phyloP scores from a whole-genome alignment of 768 basidiomycete species.

The Lepiota subincarnata region DNA sequence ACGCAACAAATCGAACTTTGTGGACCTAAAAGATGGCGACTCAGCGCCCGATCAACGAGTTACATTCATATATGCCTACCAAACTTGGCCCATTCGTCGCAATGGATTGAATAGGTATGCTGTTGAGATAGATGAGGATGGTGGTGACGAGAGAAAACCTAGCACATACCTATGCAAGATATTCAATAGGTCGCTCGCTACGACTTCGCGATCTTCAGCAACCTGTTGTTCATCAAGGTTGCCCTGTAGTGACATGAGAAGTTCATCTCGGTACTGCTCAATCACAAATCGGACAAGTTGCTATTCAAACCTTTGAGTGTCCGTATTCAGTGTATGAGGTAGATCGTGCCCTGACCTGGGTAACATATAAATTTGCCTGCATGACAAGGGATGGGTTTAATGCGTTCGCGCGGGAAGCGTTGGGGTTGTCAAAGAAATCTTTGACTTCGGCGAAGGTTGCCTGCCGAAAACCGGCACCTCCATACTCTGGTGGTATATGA shows the following conservation, averaged over 20 bases:
- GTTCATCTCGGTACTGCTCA: conserved; percentile 88
- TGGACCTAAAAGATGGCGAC: conserved; percentile 53
- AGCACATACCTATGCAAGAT: conserved; percentile 69
- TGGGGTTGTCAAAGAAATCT: conserved; percentile 89
- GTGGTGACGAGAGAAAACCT: neutral
- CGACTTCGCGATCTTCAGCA: conserved; percentile 74
- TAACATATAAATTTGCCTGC: conserved; percentile 91
- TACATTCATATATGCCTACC: conserved; percentile 27
- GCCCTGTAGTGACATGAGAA: conserved; percentile 64
- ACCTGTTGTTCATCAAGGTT: conserved; percentile 59
- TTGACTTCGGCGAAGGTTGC: conserved; percentile 86
- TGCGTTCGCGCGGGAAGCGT: conserved; percentile 79
- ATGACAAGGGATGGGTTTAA: conserved; percentile 88
- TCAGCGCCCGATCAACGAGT: neutral
- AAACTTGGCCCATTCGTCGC: conserved; percentile 84
- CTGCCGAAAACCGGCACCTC: conserved; percentile 71
- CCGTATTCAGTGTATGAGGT: neutral
- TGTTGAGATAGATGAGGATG: conserved; percentile 24
- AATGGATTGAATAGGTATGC: conserved; percentile 91
- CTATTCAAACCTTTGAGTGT: conserved; percentile 31
- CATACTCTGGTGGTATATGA: conserved; percentile 54
- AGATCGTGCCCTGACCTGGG: conserved; percentile 54
- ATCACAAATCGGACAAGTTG: conserved; percentile 93
- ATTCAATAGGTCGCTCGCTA: conserved; percentile 82
- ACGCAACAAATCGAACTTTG: conserved; percentile 92